Percentiles rank a stretch among this genome's conserved stretches.
Conservation (phyloP, 2,329 filamentous ascomycete genomes). For the Fusarium odoratissimum region DNA sequence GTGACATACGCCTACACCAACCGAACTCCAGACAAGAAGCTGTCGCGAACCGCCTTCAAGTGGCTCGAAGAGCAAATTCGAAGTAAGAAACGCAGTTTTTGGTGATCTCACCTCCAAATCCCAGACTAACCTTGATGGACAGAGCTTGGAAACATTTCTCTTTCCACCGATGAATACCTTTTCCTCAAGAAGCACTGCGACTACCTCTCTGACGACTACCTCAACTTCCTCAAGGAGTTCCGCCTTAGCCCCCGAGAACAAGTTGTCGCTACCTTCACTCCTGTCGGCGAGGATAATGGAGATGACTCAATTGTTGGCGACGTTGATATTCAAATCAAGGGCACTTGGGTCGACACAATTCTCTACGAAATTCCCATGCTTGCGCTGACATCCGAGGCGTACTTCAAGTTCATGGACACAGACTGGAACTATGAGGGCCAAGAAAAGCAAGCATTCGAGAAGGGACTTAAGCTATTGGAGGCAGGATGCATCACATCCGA, state of each 20-base stretch:
- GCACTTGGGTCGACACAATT: constrained; percentile 93
- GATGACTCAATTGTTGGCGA: constrained; percentile 77
- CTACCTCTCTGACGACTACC: constrained; percentile 82
- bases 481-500: constrained; percentile 91
- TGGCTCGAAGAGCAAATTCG: constrained; percentile 89
- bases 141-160: constrained; percentile 85
- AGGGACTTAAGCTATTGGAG: constrained; percentile 81
- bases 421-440: constrained; percentile 93
- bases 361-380: constrained; percentile 97
- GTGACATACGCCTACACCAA: constrained; percentile 97
- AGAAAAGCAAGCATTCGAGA: constrained; percentile 83
- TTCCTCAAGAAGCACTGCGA: constrained; percentile 84
- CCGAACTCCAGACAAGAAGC: constrained; percentile 91
- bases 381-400: constrained; percentile 92
- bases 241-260: constrained; percentile 84
- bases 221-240: constrained; percentile 85
- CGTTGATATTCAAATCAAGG: constrained; percentile 80
- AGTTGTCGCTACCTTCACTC: constrained; percentile 75
- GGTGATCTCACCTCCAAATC: not conserved
- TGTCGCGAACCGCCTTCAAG: constrained; percentile 82
- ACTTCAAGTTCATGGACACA: constrained; percentile 95
- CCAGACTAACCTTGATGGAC: constrained; percentile 43
- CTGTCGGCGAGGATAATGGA: constrained; percentile 66
- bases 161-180: constrained; percentile 81
- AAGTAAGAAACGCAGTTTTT: constrained; percentile 63